These are phyloP conservation scores for Isatis tinctoria DNA, from an alignment of 345 rosid species.

Conservation along the genomic window DNA sequence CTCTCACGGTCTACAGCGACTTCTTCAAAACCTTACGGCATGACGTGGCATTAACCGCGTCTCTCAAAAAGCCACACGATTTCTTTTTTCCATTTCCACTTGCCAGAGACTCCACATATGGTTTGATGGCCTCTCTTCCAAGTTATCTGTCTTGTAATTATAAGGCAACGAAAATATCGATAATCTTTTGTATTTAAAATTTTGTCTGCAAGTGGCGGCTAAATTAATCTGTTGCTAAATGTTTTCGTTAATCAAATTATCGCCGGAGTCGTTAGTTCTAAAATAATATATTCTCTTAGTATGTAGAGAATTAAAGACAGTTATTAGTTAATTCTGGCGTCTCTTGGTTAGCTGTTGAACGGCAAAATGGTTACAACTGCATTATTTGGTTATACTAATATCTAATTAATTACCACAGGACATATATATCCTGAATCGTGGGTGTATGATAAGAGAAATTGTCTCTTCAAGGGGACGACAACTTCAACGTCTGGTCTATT, in stretches of 20 bases:
- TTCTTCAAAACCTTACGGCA: constrained; percentile 14
- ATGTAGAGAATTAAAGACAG: neutral
- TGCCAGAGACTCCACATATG: neutral
- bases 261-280: neutral
- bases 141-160: neutral
- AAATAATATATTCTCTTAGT: neutral
- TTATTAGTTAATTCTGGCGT: neutral
- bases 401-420: neutral
- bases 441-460: constrained; percentile 1
- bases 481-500: constrained; percentile 15
- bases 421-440: neutral
- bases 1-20: constrained; percentile 7
- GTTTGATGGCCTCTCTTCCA: neutral
- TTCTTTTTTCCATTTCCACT: neutral
- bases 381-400: neutral
- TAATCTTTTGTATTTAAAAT: neutral
- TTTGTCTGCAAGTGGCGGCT: neutral
- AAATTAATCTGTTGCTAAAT: neutral
- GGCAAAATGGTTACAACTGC: constrained; percentile 24
- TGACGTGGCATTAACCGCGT: constrained; percentile 7
- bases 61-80: neutral
- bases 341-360: constrained; percentile 8
- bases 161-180: neutral
- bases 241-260: neutral
- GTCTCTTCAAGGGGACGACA: constrained; percentile 3